These are phyloP conservation scores for Termitomyces sp. DNA, from an alignment of 768 basidiomycete species.

Conservation along the genomic window DNA sequence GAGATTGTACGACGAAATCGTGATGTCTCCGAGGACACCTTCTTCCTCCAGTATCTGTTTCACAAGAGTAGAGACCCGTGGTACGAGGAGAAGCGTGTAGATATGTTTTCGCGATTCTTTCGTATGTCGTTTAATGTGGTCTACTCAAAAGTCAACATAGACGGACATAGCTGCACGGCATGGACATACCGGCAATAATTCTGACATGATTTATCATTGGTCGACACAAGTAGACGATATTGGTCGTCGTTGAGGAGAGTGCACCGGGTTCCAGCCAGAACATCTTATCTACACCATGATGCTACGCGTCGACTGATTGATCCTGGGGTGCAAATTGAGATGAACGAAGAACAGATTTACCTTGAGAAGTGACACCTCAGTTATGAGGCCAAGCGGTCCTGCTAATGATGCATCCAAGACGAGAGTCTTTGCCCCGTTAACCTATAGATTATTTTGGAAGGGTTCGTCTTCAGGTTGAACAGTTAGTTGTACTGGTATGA, in stretches of 20 bases:
- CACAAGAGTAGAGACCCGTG: conserved; percentile 83
- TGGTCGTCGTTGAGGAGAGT: conserved; percentile 75
- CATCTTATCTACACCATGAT: conserved; percentile 99
- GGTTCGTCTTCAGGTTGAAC: not conserved
- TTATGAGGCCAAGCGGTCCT: conserved; percentile 92
- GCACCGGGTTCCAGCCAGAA: conserved; percentile 96
- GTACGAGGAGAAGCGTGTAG: conserved; percentile 86
- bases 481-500: no score
- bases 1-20: conserved; percentile 81
- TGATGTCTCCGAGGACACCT: conserved; percentile 95
- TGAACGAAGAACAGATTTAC: conserved; percentile 32
- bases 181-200: conserved; percentile 80
- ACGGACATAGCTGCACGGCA: conserved; percentile 10
- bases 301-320: conserved; percentile 41
- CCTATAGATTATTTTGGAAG: no score
- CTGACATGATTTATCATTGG: conserved; percentile 83
- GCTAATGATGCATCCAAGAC: conserved; percentile 87
- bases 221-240: conserved; percentile 90
- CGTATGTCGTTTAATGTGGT: conserved; percentile 85
- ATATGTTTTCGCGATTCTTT: conserved; percentile 71
- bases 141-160: conserved; percentile 43
- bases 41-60: conserved; percentile 88
- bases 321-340: not conserved
- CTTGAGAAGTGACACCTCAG: conserved; percentile 90
- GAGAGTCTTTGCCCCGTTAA: conserved; percentile 93